A percentile compares a stretch with the other conserved stretches of the same genome.
These are phyloP conservation scores for Plectosphaerella sp. DNA, from an alignment of 2,329 filamentous ascomycete species.

Conservation along the genomic window DNA sequence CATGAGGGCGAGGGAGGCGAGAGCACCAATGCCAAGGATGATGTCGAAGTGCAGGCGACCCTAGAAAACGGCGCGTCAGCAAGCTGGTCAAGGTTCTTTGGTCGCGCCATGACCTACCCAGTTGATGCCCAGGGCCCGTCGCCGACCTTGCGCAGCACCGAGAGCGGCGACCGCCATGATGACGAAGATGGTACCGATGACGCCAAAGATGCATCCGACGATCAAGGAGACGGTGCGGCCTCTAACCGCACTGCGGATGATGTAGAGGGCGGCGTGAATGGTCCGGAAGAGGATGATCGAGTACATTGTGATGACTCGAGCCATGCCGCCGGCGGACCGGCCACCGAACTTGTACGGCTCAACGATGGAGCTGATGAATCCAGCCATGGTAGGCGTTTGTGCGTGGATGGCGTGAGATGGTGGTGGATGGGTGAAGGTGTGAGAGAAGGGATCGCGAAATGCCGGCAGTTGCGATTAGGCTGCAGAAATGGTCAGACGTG, in stretches of 20 bases:
- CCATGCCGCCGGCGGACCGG: background rate
- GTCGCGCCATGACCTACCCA: background rate
- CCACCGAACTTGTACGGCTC: background rate
- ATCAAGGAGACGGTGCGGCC: background rate
- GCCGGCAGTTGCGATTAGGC: no score
- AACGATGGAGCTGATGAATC: background rate
- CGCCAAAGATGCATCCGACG: background rate
- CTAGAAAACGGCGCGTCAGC: background rate
- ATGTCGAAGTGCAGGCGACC: constrained; percentile 14
- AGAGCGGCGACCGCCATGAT: background rate
- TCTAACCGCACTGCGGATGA: background rate
- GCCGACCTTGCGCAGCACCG: background rate
- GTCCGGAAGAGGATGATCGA: background rate
- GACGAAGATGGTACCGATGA: background rate
- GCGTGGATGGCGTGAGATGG: background rate
- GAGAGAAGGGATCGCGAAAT: no score
- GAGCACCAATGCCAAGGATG: constrained; percentile 22
- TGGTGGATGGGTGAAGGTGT: background rate
- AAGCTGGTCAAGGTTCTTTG: background rate
- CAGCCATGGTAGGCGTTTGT: background rate
- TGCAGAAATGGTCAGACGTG: no score
- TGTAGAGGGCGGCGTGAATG: background rate
- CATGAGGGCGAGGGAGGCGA: constrained; percentile 40
- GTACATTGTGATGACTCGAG: background rate
- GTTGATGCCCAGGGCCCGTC: background rate